These are phyloP conservation scores for Syncephalis plumigaleata DNA, from an alignment of 371 early-diverging fungal species.

Conservation along the genomic window DNA sequence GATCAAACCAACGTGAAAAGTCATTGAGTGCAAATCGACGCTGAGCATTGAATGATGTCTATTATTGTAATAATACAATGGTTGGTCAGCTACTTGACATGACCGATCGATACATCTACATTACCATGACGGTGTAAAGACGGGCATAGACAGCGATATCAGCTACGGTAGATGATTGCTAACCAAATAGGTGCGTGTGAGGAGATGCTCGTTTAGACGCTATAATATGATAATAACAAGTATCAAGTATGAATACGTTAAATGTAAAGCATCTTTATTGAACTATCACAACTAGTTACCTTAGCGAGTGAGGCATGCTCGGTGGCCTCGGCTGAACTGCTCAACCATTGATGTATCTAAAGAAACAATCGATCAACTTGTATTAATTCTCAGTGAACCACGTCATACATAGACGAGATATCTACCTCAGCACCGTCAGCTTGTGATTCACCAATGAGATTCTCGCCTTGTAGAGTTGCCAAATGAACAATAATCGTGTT, in stretches of 20 bases:
- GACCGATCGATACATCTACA: no score
- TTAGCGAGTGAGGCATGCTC: slow-evolving; percentile 1
- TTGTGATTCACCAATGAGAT: no score
- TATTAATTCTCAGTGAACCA: no score
- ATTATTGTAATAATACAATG: background rate
- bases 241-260: background rate
- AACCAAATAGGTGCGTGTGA: slow-evolving; percentile 39
- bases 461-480: no score
- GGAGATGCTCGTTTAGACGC: slow-evolving; percentile 44
- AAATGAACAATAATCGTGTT: no score
- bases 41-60: background rate
- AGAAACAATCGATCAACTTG: background rate
- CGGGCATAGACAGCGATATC: slow-evolving; percentile 55
- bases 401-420: no score
- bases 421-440: no score
- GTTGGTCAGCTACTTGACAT: background rate
- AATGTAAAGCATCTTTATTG: no score
- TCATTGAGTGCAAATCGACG: slow-evolving; percentile 2
- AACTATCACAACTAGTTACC: slow-evolving; percentile 2
- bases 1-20: slow-evolving; percentile 7
- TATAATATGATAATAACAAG: slow-evolving; percentile 3
- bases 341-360: slow-evolving; percentile 5
- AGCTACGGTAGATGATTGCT: slow-evolving; percentile 41
- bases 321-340: background rate
- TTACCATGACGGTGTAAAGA: slow-evolving; percentile 35